Evolutionary conservation across 2,329 filamentous ascomycete species (phyloP), one percentile per base, ranked within the genome.

Genomic region (Esteya vermicola): DNA sequence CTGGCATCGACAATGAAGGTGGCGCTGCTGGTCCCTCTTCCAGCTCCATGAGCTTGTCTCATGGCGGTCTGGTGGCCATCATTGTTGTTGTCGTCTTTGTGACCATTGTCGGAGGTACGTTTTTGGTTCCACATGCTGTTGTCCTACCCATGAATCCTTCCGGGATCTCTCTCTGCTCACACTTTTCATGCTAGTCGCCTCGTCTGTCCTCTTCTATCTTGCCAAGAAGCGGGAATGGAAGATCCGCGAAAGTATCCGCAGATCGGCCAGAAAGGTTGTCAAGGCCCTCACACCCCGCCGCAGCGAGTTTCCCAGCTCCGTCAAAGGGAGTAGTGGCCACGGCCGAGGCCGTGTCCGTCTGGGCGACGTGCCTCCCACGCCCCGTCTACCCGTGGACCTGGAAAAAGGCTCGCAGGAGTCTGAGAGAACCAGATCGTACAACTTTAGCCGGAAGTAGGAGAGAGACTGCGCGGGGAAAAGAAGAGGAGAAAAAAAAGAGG

Each of bases 161-260:
- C 28, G n/a, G 10, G 16, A 18, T 32, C 18, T 18, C 20, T n/a
- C 27, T 22, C 20, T 25, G 10, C 39, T 14, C 25, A 16, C 14
- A 38, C 12, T 7, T 18, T 22, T 5, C 48, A n/a, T n/a, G n/a
- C n/a, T n/a, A 81, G 81, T 78, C 46, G 67, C 66, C 19, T 78
- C 71, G 26, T 72, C 76, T 3, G 61, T 75, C 3, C 72, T 91
- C 22, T 93, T 82, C 62, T 85, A 79, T 57, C 56, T 89, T 28
- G 81, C 85, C 41, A 91, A 91, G 67, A 86, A 85, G 62, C 75
- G 78, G 35, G 82, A 88, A 57, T 91, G 85, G 85, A 81, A 78
- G 48, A 65, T 91, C 48, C 74, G 78, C 43, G 75, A 83, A 54
- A 81, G 69, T 23, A 66, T 93, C 42, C 72, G 78, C 41, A 74